These are phyloP conservation scores for Letharia lupina DNA, from an alignment of 495 filamentous ascomycete species.

Conservation along the genomic window DNA sequence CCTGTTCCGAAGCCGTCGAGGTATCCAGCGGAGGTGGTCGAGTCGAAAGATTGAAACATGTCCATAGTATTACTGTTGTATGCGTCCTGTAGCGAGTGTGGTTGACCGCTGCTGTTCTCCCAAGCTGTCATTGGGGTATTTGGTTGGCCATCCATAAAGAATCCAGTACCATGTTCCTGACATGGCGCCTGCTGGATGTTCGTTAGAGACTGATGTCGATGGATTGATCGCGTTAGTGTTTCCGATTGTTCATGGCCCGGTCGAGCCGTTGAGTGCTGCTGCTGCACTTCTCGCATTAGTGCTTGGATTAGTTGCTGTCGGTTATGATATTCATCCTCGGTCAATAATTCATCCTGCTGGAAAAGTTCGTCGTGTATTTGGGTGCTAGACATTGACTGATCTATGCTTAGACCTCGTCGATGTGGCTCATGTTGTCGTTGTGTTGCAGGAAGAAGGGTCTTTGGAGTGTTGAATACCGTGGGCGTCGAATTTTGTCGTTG, in stretches of 20 bases:
- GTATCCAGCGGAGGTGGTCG: constrained; percentile 21
- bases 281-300: constrained; percentile 63
- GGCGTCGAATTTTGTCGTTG: constrained; percentile 86
- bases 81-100: constrained; percentile 26
- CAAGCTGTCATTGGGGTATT: constrained; percentile 7
- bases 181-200: constrained; percentile 22
- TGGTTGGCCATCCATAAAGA: neutral
- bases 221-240: constrained; percentile 9
- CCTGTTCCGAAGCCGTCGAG: constrained; percentile 22
- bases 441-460: constrained; percentile 35
- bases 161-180: constrained; percentile 16
- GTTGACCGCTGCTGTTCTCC: constrained; percentile 18
- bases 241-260: constrained; percentile 39
- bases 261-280: constrained; percentile 56
- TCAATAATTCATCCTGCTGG: constrained; percentile 28
- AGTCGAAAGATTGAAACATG: constrained; percentile 15
- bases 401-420: constrained; percentile 31
- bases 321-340: constrained; percentile 8
- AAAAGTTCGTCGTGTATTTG: constrained; percentile 40
- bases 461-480: constrained; percentile 52
- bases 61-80: constrained; percentile 29
- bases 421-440: constrained; percentile 7
- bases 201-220: constrained; percentile 26
- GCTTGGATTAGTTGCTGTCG: constrained; percentile 23
- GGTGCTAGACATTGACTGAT: constrained; percentile 45